Evolutionary conservation across 331 rosid species (phyloP), one percentile per base, ranked within the genome.

Genomic region (Acacia pycnantha): DNA sequence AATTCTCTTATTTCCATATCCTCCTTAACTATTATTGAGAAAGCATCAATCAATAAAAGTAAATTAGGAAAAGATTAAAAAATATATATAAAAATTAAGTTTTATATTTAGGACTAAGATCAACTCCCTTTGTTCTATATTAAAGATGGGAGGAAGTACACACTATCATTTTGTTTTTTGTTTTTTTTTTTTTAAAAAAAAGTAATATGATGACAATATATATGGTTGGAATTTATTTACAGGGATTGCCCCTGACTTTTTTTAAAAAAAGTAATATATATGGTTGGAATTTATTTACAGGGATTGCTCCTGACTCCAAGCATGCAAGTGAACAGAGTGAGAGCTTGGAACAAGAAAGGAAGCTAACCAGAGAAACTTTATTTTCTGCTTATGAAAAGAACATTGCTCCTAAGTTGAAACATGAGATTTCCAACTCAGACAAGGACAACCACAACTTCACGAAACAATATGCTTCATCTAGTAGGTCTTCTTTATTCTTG

Each of bases 301-400:
- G 97, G 66, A 84, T 93, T 6, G 88, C 84, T 46, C 92, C 94
- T 1, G 90, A 91, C 74, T 81, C 89, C 15, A 88, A 79, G 86
- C 74, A 84, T 44, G 82, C 81, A 83, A 79, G 35, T 8, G 97
- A 90, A 72, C 90, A 82, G 37, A 85, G 86, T 44, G 98, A 93
- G 74, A 87, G 68, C 81, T 76, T 77, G 83, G 98, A 93, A 56
- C 72, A 77, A 51, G 98, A 93, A 56, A 88, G 85, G 77, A 88
- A 87, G 89, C 27, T 11, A 43, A 90, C 89, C 78, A 91, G 83
- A 73, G 92, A 93, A 69, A 83, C 85, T 47, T 84, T 93, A 22
- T 41, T 91, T 75, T 88, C 93, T 50, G 97, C 97, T 75, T 91
- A 91, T 79, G 93, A 91, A 0, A 87, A 83, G 56, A 89, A 87